phyloP scores from a whole-genome alignment of 1,284 basidiomycete genomes.

The Uromyces viciae-fabae region DNA sequence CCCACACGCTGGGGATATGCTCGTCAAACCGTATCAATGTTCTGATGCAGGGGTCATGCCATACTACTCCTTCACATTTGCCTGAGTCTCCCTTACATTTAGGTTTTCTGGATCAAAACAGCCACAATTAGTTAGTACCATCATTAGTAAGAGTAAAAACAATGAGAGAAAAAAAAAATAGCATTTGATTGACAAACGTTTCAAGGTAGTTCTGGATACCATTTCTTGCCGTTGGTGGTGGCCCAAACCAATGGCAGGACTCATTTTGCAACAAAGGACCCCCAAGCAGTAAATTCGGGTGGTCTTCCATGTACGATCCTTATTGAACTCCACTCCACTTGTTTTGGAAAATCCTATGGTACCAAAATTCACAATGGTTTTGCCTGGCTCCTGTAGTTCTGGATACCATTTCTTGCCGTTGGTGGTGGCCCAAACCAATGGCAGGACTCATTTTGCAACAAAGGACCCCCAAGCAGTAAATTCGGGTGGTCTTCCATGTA shows the following conservation, averaged over 20 bases:
- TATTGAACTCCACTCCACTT: neutral
- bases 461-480: neutral
- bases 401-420: neutral
- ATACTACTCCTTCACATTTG: neutral
- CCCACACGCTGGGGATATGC: neutral
- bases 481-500: neutral
- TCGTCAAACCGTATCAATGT: neutral
- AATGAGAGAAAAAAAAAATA: too few species aligned
- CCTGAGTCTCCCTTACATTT: neutral
- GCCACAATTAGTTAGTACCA: too few species aligned
- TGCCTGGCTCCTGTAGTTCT: neutral
- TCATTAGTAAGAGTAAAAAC: too few species aligned
- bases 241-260: neutral
- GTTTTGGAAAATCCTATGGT: slow-evolving; percentile 3
- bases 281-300: neutral
- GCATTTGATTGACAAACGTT: too few species aligned
- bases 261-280: neutral
- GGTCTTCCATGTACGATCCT: neutral
- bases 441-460: neutral
- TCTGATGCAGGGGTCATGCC: neutral
- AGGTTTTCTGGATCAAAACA: too few species aligned
- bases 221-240: neutral
- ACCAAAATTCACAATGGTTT: neutral
- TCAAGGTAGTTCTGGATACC: too few species aligned
- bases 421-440: neutral